Percentiles rank a stretch among this genome's conserved stretches.
Conservation (phyloP, 441 rosid species). For the Cnidoscolus chayamansa region DNA sequence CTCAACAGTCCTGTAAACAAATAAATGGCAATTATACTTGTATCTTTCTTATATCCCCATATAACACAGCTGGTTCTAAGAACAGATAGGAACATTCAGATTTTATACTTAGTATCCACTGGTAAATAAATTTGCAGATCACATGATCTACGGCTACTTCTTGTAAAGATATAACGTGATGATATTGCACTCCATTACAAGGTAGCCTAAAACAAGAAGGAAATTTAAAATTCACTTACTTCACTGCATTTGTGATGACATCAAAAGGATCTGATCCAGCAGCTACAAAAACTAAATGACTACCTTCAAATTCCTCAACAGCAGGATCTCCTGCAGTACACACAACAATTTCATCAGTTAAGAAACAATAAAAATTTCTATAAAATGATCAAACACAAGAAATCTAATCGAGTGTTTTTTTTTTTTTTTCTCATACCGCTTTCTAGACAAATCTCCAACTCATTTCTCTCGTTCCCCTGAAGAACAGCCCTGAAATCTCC, state of each 20-base stretch:
- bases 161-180: too few species aligned
- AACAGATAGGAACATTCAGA: neutral
- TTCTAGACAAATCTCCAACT: constrained; percentile 62
- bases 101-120: neutral
- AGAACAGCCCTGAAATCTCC: constrained; percentile 70
- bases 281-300: constrained; percentile 52
- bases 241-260: constrained; percentile 57
- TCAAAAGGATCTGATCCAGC: constrained; percentile 58
- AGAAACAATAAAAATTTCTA: neutral
- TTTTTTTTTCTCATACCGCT: constrained; percentile 37
- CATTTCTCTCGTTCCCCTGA: constrained; percentile 54
- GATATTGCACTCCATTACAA: too few species aligned
- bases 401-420: neutral
- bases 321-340: constrained; percentile 49
- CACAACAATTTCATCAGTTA: constrained; percentile 23
- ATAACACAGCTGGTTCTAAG: neutral
- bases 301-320: constrained; percentile 50
- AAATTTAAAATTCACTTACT: constrained; percentile 31
- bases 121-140: too few species aligned
- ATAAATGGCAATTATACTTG: too few species aligned
- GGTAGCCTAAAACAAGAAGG: too few species aligned
- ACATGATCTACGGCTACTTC: too few species aligned
- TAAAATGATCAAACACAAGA: neutral
- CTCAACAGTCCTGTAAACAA: constrained; percentile 43
- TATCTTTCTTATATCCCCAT: too few species aligned